Conservation (phyloP, 2,329 filamentous ascomycete species). For the Scedosporium dehoogii region DNA sequence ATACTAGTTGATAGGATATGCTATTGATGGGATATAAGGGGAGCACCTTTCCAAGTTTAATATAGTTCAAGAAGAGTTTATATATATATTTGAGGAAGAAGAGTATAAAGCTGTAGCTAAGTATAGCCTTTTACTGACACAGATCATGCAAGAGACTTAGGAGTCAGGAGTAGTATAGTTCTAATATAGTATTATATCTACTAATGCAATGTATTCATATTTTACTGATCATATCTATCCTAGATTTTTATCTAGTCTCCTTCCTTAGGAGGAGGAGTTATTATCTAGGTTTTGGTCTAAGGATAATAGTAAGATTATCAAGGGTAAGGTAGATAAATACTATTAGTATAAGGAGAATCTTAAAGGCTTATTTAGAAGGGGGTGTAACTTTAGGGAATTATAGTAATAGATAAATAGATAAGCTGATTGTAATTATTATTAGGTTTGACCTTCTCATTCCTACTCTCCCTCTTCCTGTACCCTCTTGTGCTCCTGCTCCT, state of each 20-base stretch:
- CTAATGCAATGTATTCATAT: neutral
- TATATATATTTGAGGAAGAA: neutral
- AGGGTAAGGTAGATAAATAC: neutral
- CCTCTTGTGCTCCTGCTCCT: too few species aligned
- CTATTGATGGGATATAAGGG: slow-evolving; percentile 10
- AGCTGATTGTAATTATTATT: too few species aligned
- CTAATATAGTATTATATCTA: neutral
- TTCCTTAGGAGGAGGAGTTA: neutral
- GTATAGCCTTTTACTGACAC: neutral
- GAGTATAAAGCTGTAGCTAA: neutral
- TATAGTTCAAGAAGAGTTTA: neutral
- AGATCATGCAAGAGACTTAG: neutral
- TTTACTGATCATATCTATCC: neutral
- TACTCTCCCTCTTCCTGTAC: too few species aligned
- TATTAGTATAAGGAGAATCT: neutral
- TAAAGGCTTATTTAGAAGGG: neutral
- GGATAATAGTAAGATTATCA: neutral
- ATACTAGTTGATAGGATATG: slow-evolving; percentile 14
- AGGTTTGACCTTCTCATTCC: too few species aligned
- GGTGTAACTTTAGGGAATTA: too few species aligned
- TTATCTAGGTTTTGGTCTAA: neutral
- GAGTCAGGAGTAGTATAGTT: neutral
- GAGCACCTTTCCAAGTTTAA: neutral
- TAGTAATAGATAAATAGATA: too few species aligned
- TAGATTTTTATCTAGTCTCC: neutral